phyloP scores from a whole-genome alignment of 139 green algal species.

The Parachlorella kessleri region DNA sequence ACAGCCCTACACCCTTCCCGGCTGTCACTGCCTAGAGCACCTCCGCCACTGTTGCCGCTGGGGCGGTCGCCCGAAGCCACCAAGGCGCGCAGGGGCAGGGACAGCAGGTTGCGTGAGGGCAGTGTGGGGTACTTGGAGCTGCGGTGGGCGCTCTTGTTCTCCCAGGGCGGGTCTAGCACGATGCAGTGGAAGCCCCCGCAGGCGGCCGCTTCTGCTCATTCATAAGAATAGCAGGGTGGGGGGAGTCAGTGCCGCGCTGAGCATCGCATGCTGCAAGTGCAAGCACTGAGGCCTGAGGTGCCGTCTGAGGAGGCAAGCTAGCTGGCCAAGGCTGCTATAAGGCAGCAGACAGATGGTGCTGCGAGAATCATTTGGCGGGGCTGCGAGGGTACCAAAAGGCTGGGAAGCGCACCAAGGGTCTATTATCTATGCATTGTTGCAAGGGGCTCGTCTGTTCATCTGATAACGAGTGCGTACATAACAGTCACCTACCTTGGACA shows the following conservation, averaged over 20 bases:
- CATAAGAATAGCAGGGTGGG: not conserved
- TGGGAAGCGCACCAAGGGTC: too few species aligned
- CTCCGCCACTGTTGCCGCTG: not conserved
- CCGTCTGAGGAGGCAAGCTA: too few species aligned
- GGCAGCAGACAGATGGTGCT: not conserved
- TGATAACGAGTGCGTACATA: too few species aligned
- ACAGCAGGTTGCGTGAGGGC: conserved; percentile 62
- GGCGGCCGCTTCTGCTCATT: not conserved
- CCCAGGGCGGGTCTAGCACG: conserved; percentile 80
- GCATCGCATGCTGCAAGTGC: too few species aligned
- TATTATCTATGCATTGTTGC: too few species aligned
- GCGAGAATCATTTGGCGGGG: too few species aligned
- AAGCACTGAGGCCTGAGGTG: not conserved
- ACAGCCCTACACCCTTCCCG: too few species aligned
- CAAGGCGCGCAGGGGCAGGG: conserved; percentile 54
- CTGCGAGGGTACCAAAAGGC: too few species aligned
- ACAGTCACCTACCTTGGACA: conserved; percentile 30
- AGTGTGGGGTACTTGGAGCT: conserved; percentile 61
- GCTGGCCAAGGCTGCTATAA: not conserved
- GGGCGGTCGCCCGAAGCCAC: not conserved
- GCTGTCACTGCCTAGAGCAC: not conserved
- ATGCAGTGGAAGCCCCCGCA: conserved; percentile 47
- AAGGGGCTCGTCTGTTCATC: too few species aligned
- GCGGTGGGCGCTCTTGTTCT: conserved; percentile 68
- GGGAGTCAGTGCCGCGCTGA: not conserved